Evolutionary conservation across 2,329 filamentous ascomycete species (phyloP).

Genomic region (Beauveria brongniartii): DNA sequence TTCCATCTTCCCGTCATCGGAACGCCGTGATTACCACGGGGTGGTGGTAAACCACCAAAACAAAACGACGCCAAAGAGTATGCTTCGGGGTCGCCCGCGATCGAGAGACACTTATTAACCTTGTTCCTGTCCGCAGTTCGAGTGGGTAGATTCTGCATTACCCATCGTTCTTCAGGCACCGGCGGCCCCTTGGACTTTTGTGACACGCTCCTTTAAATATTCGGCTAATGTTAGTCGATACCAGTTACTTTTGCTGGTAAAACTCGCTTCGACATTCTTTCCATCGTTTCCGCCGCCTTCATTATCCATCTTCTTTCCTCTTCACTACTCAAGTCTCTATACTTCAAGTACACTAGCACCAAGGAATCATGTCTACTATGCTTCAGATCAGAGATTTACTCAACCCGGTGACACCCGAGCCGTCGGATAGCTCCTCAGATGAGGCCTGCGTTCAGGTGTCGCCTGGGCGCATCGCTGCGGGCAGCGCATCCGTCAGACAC

Average conservation of each 20-base stretch:
- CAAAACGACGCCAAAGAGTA: not conserved
- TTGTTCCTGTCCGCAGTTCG: not conserved
- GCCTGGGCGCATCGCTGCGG: not conserved
- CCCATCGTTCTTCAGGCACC: not conserved
- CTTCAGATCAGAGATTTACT: slow-evolving; percentile 8
- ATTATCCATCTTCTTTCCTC: not conserved
- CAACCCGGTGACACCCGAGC: slow-evolving; percentile 7
- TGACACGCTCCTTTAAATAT: not conserved
- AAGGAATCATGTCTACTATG: slow-evolving; percentile 1
- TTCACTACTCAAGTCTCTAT: not conserved
- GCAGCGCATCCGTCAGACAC: not conserved
- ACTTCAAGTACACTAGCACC: not conserved
- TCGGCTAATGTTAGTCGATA: not conserved
- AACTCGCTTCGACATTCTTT: not conserved
- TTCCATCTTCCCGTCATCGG: slow-evolving; percentile 9
- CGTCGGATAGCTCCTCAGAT: slow-evolving; percentile 4
- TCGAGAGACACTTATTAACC: slow-evolving; percentile 5
- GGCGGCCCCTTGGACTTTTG: not conserved
- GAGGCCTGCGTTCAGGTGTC: not conserved
- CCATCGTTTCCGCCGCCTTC: not conserved
- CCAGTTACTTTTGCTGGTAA: not conserved
- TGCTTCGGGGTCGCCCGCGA: not conserved
- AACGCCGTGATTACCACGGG: slow-evolving; percentile 6
- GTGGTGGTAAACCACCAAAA: not conserved
- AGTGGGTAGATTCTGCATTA: not conserved